These are phyloP conservation scores for Pelargonium fulgidum DNA, from an alignment of 441 rosid genomes.

Conservation along the genomic window DNA sequence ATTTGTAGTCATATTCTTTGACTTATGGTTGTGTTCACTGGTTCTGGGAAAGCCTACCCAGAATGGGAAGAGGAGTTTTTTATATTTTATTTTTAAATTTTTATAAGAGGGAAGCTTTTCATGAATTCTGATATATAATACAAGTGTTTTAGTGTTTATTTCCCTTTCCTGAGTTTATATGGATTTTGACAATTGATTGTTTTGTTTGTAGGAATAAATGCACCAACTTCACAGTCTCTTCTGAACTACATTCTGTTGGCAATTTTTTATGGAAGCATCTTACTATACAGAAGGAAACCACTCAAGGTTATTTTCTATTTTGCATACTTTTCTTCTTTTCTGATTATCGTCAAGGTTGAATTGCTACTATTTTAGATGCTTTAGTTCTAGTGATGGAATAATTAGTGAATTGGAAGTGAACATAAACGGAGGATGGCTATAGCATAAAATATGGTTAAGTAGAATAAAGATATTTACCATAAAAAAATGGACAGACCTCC, in stretches of 20 bases:
- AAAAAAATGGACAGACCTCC: too few species aligned
- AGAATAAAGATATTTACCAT: too few species aligned
- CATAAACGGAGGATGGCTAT: too few species aligned
- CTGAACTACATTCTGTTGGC: conserved; percentile 60
- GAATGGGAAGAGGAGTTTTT: neutral
- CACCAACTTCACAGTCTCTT: conserved; percentile 76
- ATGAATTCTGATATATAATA: too few species aligned
- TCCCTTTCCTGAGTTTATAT: neutral
- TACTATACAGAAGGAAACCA: conserved; percentile 47
- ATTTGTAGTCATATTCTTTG: neutral
- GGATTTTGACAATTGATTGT: conserved; percentile 2
- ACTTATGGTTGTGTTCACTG: neutral
- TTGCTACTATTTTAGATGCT: neutral
- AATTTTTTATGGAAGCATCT: conserved; percentile 56
- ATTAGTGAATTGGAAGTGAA: neutral
- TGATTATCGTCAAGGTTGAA: neutral
- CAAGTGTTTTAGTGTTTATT: neutral
- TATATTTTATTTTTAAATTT: neutral
- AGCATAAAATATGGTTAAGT: too few species aligned
- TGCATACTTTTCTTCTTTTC: conserved; percentile 1
- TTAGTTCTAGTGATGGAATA: neutral
- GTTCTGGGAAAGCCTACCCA: neutral
- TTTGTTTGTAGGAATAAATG: conserved; percentile 54
- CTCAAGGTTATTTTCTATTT: conserved; percentile 45
- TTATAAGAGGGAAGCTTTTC: too few species aligned